Base-by-base conservation (phyloP, 306 rosid species). In the Crotalaria pallida region DNA sequence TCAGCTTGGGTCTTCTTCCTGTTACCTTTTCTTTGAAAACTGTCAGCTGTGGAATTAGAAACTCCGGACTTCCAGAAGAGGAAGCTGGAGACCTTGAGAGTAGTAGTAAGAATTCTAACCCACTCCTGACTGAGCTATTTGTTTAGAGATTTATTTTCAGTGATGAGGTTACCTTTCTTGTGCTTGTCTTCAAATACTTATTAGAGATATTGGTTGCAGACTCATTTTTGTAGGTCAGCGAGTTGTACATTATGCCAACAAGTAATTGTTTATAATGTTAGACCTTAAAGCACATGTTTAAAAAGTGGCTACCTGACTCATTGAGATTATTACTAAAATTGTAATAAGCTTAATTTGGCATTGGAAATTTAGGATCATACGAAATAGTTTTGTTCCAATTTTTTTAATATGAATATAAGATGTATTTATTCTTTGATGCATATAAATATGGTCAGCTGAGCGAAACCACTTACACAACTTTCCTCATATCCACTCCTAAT, bases 1-100 rank as follows among this genome's bases (percentile, higher is more conserved):
- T 83, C 38, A 91, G 99, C 85, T 77, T 91, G 78, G 99, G 99
- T 52, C 96, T 95, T 83, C 88, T 94, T 53, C 98, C 99, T 65
- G 88, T 87, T 63, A 82, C 90, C 57, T 72, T 91, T 78, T 84
- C 91, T 80, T 74, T 95, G 82, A 81, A 87, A 81, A 86, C 99
- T 45, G 86, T 80, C 47, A 80, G 96, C 52, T 91, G 97, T 79
- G 99, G 97, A 79, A 89, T 94, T 40, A 89, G 80, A 82, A 89
- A 73, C 69, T 82, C 91, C 74, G 96, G 62, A 79, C 87, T 88
- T 77, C 88, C 87, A 50, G 97, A 90, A 77, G 95, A 87, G 79
- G 90, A 89, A 66, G 88, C 86, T 27, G 89, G 82, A 69, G 95
- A 89, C 76, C 60, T 66, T 52, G 97, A 91, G 76, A 87, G 82